Evolutionary conservation across 768 basidiomycete species (phyloP), one percentile per base, ranked within the genome.

Genomic region (Pleurotus djamor): DNA sequence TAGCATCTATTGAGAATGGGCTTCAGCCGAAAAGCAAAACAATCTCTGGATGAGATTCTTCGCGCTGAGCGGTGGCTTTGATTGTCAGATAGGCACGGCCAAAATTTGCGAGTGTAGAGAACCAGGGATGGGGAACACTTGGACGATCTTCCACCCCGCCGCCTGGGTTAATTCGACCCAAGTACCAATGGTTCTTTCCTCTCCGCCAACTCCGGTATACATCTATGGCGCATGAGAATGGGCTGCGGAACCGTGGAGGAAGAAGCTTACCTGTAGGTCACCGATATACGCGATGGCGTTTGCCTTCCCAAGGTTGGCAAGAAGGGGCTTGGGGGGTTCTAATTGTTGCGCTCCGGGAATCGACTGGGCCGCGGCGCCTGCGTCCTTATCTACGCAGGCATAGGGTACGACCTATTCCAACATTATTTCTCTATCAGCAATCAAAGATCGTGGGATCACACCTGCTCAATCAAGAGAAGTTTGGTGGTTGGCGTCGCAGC

Each of bases 171-270:
- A 64, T n/a, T 63, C 62, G 4, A 63, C n/a, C 43, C 68, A 69
- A 16, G 69, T 60, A 7, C 60, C 60, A 14, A 68, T 52, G 5
- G 71, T 74, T 50, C 71, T 67, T 52, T 74, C 73, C 58, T 68
- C 59, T 8, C 68, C 71, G 47, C 71, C 68, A 52, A 69, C 50
- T 3, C 67, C 41, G 9, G 61, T 66, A 58, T 70, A 48, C 72
- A 75, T 72, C 71, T 72, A 57, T 28, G 28, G 36, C 21, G 44
- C 21, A 43, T 43, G n/a, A 16, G 32, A 38, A 37, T 45, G 38
- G 9, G 59, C 48, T 41, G n/a, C n/a, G n/a, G 9, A 17, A 32
- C 13, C n/a, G 7, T 9, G 49, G n/a, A 10, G n/a, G 9, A n/a
- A 9, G 21, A 17, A 47, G 21, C 21, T n/a, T 57, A 69, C 70